A percentile compares a stretch with the other conserved stretches of the same genome.
These are phyloP conservation scores for Phytophthora litchii DNA, from an alignment of 352 stramenopile species.

Conservation along the genomic window DNA sequence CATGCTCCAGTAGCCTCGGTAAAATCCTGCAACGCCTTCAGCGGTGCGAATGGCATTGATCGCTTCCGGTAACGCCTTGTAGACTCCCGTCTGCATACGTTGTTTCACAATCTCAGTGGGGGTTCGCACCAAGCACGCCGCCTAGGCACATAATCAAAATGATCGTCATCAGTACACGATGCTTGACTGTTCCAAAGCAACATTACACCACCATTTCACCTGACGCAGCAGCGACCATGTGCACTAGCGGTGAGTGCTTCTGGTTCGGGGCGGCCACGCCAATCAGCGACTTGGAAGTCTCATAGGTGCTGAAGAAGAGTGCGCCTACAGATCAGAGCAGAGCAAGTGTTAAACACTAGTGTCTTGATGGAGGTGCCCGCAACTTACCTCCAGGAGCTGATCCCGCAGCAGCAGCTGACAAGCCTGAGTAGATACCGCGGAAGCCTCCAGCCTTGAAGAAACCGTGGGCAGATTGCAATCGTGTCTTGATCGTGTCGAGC, in stretches of 20 bases:
- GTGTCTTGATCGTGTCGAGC: constrained; percentile 99
- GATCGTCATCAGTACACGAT: not conserved
- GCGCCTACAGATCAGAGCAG: constrained; percentile 53
- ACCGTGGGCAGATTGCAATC: constrained; percentile 95
- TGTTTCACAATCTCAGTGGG: constrained; percentile 99
- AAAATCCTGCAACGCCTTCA: constrained; percentile 90
- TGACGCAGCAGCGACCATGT: constrained; percentile 95
- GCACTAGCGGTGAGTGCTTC: constrained; percentile 88
- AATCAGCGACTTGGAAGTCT: constrained; percentile 88
- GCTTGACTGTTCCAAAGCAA: not conserved
- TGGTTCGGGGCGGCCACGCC: constrained; percentile 55
- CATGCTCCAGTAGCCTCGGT: constrained; percentile 97
- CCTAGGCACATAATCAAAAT: constrained; percentile 43
- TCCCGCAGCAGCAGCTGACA: constrained; percentile 90
- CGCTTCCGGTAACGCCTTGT: constrained; percentile 73
- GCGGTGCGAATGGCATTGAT: constrained; percentile 82
- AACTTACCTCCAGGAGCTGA: constrained; percentile 89
- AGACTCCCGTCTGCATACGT: constrained; percentile 96
- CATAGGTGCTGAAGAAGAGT: constrained; percentile 92
- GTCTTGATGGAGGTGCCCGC: not conserved
- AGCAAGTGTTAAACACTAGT: constrained; percentile 2
- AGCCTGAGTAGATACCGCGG: constrained; percentile 90
- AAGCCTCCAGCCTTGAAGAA: constrained; percentile 98
- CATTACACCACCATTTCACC: constrained; percentile 89
- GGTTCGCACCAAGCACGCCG: constrained; percentile 97